Percentiles rank a stretch among this genome's conserved stretches.
phyloP scores from a whole-genome alignment of 306 rosid genomes.

The Malus domestica region ASM211411v1 NC_041793.1:41473001-41473500 shows the following conservation, averaged over 20 bases:
- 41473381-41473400: neutral
- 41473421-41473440: neutral
- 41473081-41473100: conserved; percentile 69
- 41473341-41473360: conserved; percentile 47
- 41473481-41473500: neutral
- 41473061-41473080: conserved; percentile 67
- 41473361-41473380: conserved; percentile 58
- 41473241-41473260: conserved; percentile 42
- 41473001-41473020: conserved; percentile 49
- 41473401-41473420: neutral
- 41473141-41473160: conserved; percentile 60
- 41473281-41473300: conserved; percentile 48
- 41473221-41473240: conserved; percentile 17
- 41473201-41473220: conserved; percentile 50
- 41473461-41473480: neutral
- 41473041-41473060: conserved; percentile 35
- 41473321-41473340: conserved; percentile 55
- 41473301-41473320: conserved; percentile 66
- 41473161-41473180: conserved; percentile 41
- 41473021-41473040: conserved; percentile 60
- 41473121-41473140: conserved; percentile 48
- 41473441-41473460: neutral
- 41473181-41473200: conserved; percentile 43
- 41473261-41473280: conserved; percentile 52
- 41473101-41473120: conserved; percentile 40